Base-by-base conservation (phyloP, 202 grass and related monocot genomes). In the Setaria viridis region DNA sequence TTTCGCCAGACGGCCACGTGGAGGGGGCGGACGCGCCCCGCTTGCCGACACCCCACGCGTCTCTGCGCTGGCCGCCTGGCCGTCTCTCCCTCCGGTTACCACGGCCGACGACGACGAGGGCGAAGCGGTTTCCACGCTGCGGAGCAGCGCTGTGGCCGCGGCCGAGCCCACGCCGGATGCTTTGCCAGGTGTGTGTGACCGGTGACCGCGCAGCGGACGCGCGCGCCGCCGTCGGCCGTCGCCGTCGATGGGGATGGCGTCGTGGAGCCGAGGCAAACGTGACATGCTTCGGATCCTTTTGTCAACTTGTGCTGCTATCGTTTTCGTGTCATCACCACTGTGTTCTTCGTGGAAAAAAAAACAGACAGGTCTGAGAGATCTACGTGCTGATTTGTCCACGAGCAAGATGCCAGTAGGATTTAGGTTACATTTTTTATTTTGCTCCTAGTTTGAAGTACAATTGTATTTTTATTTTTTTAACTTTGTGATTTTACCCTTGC, bases 1-100 rank as follows among this genome's bases (percentile, higher is more conserved):
- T 76, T 66, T 84, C 46, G 1, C 11, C 16, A 17, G 17, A 0
- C 46, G 70, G 81, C 45, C 70, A 42, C 81, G 70, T 53, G 81
- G 67, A 55, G 41, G 54, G 54, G 39, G 14, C 35, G 7, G 8
- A 4, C 57, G 8, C 5, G 3, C 73, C 1, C 30, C 1, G 58
- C 41, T 83, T 83, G 81, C 57, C 81, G 81, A 83, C 81, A 30
- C 6, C 3, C 15, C 56, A 45, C 69, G 3, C 35, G 70, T 16
- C n/a, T n/a, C 11, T 1, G 9, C 34, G 34, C 34, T 35, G 34
- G 34, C 34, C 9, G 25, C 4, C 9, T 62, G n/a, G n/a, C 74
- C 5, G 55, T 21, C 9, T 16, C 49, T 16, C 3, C 49, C 55
- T 2, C 7, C 55, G 55, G 32, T 47, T 12, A 51, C 47, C n/a